phyloP scores from a whole-genome alignment of 1,139 yeast species.

The Suhomyces bribrorum region DNA sequence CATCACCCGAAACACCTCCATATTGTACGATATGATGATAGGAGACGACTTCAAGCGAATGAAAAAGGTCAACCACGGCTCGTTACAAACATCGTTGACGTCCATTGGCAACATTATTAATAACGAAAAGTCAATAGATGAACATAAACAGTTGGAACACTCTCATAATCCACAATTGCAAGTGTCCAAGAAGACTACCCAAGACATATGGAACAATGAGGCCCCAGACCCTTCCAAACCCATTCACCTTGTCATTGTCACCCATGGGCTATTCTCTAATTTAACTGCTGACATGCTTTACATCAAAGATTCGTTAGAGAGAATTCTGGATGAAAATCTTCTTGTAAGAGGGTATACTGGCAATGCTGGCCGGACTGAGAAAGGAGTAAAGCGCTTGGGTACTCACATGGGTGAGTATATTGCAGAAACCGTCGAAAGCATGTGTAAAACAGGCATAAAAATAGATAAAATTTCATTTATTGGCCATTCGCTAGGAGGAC shows the following conservation, averaged over 20 bases:
- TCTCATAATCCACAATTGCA: slow-evolving; percentile 15
- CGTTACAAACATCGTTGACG: slow-evolving; percentile 22
- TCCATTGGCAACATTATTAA: slow-evolving; percentile 12
- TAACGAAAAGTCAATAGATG: slow-evolving; percentile 1
- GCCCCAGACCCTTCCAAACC: slow-evolving; percentile 19
- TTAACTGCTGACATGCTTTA: slow-evolving; percentile 30
- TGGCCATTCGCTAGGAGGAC: slow-evolving; percentile 30
- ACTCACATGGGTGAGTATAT: slow-evolving; percentile 19
- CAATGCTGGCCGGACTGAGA: slow-evolving; percentile 29
- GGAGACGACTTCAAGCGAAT: slow-evolving; percentile 33
- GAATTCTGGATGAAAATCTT: slow-evolving; percentile 18
- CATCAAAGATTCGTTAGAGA: slow-evolving; percentile 23
- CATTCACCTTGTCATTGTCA: slow-evolving; percentile 23
- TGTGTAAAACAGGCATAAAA: slow-evolving; percentile 9
- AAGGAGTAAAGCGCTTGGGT: slow-evolving; percentile 25
- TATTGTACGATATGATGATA: slow-evolving; percentile 22
- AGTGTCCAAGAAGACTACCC: slow-evolving; percentile 18
- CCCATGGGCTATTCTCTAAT: slow-evolving; percentile 29
- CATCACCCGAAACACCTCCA: slow-evolving; percentile 20
- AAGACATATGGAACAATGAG: slow-evolving; percentile 22
- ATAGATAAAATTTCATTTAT: slow-evolving; percentile 24
- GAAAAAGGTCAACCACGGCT: slow-evolving; percentile 35
- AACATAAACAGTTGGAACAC: slow-evolving; percentile 5
- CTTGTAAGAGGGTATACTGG: slow-evolving; percentile 26
- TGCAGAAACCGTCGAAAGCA: slow-evolving; percentile 16